Base-by-base conservation (phyloP, 2,329 filamentous ascomycete species). In the Pseudogymnoascus sp. region DNA sequence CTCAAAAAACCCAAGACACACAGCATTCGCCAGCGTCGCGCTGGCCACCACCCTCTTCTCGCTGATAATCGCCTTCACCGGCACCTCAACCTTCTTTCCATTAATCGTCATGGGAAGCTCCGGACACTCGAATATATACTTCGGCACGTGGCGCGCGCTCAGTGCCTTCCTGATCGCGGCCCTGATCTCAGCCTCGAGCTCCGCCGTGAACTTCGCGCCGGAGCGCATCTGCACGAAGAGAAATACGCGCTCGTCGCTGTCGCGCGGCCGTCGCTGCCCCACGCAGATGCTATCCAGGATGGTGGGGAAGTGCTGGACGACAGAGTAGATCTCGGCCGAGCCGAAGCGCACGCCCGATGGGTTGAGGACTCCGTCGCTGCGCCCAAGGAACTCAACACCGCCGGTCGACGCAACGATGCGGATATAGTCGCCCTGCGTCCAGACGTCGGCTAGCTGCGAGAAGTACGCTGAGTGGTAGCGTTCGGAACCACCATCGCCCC, bases 381-480 rank as follows among this genome's bases (percentile, higher is more conserved):
- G 81, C 2, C 88, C 88, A 0, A 89, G 80, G 68, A 91, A 86
- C 18, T 82, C 74, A 9, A 90, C 72, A 59, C 84, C 82, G 5
- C 83, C 81, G 1, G 88, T 91, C 5, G 75, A 67, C 0, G 88
- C 88, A 69, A 92, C 84, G 16, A 88, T 76, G 16, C 81, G 80
- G 69, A 89, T 86, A 72, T 91, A 92, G 70, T 93, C 90, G 21
- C 89, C 89, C 66, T 93, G 90, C 0, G 88, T 88, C 90, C 90
- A 93, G 3, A 89, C 88, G 62, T 84, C 75, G 4, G 79, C 75
- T 75, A 84, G 88, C 34, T 84, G 80, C 0, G 76, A 79, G 70
- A 87, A 88, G 74, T 88, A 82, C 34, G 84, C 79, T 0, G 78
- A 74, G 65, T 78, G 79, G 74, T 86, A 88, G 25, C 25, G 23